phyloP scores from a whole-genome alignment of 164 flowering plant genomes.

The Dillenia turbinata region DNA sequence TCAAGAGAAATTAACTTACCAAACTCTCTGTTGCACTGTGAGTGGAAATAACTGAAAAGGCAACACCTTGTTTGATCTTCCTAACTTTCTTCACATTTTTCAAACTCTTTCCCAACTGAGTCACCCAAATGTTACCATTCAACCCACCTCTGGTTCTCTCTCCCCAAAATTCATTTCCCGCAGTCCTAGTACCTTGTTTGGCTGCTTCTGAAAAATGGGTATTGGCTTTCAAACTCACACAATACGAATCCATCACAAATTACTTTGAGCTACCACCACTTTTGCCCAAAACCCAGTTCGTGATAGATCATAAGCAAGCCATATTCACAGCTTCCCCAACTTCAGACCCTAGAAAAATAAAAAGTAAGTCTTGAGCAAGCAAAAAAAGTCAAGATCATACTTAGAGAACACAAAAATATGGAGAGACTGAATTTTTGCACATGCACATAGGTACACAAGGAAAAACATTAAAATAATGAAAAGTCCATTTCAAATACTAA shows the following conservation, averaged over 20 bases:
- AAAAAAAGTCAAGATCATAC: slow-evolving; percentile 1
- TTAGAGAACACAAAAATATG: not conserved
- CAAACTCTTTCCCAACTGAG: slow-evolving; percentile 22
- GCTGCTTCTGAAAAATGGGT: slow-evolving; percentile 11
- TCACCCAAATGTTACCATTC: slow-evolving; percentile 22
- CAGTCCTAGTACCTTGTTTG: slow-evolving; percentile 9
- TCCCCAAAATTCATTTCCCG: slow-evolving; percentile 39
- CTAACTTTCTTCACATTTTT: slow-evolving; percentile 18
- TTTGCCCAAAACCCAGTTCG: not conserved
- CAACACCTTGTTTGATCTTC: slow-evolving; percentile 42
- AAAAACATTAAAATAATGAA: not conserved
- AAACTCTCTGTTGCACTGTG: slow-evolving; percentile 38
- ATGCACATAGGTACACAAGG: not conserved
- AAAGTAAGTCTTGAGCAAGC: not conserved
- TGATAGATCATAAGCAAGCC: too few relatives aligned
- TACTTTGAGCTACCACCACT: too few relatives aligned
- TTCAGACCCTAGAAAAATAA: not conserved
- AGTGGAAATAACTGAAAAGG: slow-evolving; percentile 52
- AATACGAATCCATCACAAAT: slow-evolving; percentile 43
- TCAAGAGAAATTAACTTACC: slow-evolving; percentile 29
- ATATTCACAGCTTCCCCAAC: too few relatives aligned
- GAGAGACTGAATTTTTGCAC: slow-evolving; percentile 1
- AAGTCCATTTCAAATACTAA: not conserved
- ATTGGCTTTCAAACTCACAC: slow-evolving; percentile 28
- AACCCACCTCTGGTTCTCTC: slow-evolving; percentile 27